Conservation (phyloP, 2,329 filamentous ascomycete species). For the Talaromyces sp. region DNA sequence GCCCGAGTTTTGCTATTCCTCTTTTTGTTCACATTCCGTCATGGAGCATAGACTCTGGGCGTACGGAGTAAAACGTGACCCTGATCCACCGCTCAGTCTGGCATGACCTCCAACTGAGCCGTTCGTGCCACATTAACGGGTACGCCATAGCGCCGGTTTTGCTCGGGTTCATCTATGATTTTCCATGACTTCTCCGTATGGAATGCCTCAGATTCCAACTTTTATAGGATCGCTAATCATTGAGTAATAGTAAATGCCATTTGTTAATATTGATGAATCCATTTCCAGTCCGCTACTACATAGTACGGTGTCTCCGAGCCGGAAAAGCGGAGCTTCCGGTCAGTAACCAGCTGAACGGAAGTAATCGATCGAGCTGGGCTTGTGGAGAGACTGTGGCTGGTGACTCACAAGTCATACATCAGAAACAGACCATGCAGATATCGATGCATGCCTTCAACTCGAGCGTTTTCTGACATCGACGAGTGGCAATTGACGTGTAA, state of each 20-base stretch:
- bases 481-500: not conserved
- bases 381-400: not conserved
- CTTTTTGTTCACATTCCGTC: not conserved
- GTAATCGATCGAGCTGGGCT: not conserved
- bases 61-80: not conserved
- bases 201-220: not conserved
- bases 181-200: not conserved
- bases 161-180: conserved; percentile 2
- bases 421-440: not conserved
- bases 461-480: not conserved
- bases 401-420: not conserved
- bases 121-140: conserved; percentile 9
- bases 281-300: not conserved
- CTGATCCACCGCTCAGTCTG: not conserved
- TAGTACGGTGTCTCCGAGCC: not conserved
- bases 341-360: not conserved
- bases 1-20: not conserved
- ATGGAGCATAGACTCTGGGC: not conserved
- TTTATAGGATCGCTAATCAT: not conserved
- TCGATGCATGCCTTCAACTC: not conserved
- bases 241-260: not conserved
- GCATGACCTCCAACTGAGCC: conserved; percentile 3
- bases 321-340: not conserved
- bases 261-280: not conserved
- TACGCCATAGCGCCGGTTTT: conserved; percentile 1